These are phyloP conservation scores for Phytophthora palmivora DNA, from an alignment of 352 stramenopile genomes.

Conservation along the genomic window DNA sequence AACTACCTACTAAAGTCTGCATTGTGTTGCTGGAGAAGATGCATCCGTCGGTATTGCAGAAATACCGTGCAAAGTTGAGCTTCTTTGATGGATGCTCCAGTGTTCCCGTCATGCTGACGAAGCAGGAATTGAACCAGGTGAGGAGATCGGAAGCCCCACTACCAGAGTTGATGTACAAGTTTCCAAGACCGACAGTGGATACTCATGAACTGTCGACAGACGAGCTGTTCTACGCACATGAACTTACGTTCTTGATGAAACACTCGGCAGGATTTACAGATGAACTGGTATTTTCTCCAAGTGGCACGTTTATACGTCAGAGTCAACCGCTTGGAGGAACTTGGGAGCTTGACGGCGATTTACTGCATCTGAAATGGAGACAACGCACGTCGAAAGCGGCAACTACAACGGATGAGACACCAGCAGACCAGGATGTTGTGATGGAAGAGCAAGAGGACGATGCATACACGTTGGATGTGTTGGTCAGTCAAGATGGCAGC, in stretches of 20 bases:
- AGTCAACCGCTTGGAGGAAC: slow-evolving; percentile 71
- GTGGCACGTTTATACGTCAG: slow-evolving; percentile 70
- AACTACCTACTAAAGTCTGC: slow-evolving; percentile 70
- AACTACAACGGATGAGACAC: slow-evolving; percentile 10
- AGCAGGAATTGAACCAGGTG: slow-evolving; percentile 50
- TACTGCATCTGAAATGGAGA: slow-evolving; percentile 85
- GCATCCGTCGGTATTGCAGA: slow-evolving; percentile 75
- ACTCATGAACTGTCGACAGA: slow-evolving; percentile 61
- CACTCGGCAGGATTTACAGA: slow-evolving; percentile 82
- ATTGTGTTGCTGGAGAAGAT: slow-evolving; percentile 74
- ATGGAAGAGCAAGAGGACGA: slow-evolving; percentile 54
- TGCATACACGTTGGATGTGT: slow-evolving; percentile 74
- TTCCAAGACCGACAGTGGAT: slow-evolving; percentile 65
- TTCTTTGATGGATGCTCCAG: slow-evolving; percentile 84
- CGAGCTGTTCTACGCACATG: slow-evolving; percentile 79
- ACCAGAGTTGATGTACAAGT: slow-evolving; percentile 74
- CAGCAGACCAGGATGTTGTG: slow-evolving; percentile 20
- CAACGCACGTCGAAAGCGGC: slow-evolving; percentile 30
- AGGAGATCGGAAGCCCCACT: slow-evolving; percentile 65
- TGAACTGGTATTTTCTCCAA: slow-evolving; percentile 70
- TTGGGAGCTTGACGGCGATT: slow-evolving; percentile 81
- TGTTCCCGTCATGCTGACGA: slow-evolving; percentile 71
- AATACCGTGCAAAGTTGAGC: slow-evolving; percentile 62
- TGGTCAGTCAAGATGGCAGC: slow-evolving; percentile 71
- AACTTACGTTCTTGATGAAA: slow-evolving; percentile 82